Percentiles rank a stretch among this genome's conserved stretches.
Conservation (phyloP, 2,329 filamentous ascomycete species). For the Triangularia verruculosa region DNA sequence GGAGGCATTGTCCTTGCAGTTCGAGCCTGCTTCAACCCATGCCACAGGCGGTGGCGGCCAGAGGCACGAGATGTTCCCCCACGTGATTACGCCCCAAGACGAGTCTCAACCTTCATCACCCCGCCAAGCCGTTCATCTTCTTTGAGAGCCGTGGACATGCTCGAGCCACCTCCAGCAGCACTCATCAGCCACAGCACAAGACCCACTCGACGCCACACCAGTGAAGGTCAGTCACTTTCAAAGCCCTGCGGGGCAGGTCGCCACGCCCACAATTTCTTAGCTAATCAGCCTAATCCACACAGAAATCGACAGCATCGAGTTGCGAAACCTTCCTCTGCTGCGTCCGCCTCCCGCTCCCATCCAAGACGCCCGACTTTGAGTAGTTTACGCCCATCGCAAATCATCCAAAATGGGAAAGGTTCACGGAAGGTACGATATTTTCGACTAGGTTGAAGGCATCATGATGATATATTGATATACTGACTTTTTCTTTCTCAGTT, state of each 20-base stretch:
- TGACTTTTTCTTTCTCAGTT: constrained; percentile 23
- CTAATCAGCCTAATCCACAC: constrained; percentile 24
- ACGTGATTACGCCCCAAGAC: not conserved
- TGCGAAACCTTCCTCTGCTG: constrained; percentile 18
- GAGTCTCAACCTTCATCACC: not conserved
- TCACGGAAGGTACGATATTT: constrained; percentile 27
- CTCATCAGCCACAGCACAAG: not conserved
- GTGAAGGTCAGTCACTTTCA: constrained; percentile 8
- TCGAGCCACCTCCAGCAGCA: not conserved
- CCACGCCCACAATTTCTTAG: constrained; percentile 26
- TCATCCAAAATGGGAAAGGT: constrained; percentile 31
- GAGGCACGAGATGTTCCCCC: not conserved
- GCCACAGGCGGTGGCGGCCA: not conserved
- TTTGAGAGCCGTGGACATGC: not conserved
- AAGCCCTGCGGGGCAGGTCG: constrained; percentile 24
- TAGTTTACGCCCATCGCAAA: constrained; percentile 21
- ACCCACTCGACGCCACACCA: not conserved
- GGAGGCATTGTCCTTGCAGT: not conserved
- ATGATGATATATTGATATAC: constrained; percentile 12
- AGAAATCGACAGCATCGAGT: constrained; percentile 21
- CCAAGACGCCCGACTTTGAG: constrained; percentile 16
- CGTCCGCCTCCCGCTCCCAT: constrained; percentile 13
- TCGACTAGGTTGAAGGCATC: not conserved
- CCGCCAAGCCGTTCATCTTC: not conserved
- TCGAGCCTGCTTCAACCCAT: not conserved